A percentile compares a stretch with the other conserved stretches of the same genome.
Evolutionary conservation across 371 early-diverging fungal species (phyloP).

Genomic region (Syncephalastrum contaminatum): DNA sequence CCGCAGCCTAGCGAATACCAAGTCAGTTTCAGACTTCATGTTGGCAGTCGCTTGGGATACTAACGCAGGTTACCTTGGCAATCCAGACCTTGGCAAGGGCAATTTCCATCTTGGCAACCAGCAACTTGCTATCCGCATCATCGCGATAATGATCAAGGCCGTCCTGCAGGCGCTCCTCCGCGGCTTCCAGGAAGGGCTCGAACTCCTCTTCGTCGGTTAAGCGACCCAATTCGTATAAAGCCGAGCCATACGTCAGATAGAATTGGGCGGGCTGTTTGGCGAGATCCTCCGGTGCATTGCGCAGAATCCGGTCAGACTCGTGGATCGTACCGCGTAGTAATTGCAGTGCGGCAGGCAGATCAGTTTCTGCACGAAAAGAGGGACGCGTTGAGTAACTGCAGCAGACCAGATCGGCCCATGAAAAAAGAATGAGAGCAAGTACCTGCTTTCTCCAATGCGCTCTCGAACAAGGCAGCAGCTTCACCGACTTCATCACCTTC

Average conservation of each 20-base stretch:
- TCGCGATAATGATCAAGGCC: conserved; percentile 25
- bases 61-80: conserved; percentile 31
- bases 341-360: conserved; percentile 32
- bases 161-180: conserved; percentile 41
- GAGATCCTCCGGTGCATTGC: conserved; percentile 41
- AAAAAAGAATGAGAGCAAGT: not conserved
- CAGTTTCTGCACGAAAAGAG: conserved; percentile 14
- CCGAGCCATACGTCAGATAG: conserved; percentile 57
- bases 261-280: conserved; percentile 43
- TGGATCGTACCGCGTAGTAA: conserved; percentile 60
- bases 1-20: too few relatives aligned
- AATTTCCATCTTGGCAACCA: conserved; percentile 27
- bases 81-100: conserved; percentile 38
- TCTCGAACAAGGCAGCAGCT: conserved; percentile 41
- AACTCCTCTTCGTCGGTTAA: conserved; percentile 46
- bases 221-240: conserved; percentile 54
- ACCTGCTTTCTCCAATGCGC: conserved; percentile 45
- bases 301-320: conserved; percentile 62
- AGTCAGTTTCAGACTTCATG: too few relatives aligned
- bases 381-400: too few relatives aligned
- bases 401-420: not conserved
- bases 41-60: too few relatives aligned
- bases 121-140: conserved; percentile 11
- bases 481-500: conserved; percentile 56
- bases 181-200: conserved; percentile 42